A percentile compares a stretch with the other conserved stretches of the same genome.
These are phyloP conservation scores for Guyanaporus albipodus DNA, from an alignment of 768 basidiomycete species.

Conservation along the genomic window DNA sequence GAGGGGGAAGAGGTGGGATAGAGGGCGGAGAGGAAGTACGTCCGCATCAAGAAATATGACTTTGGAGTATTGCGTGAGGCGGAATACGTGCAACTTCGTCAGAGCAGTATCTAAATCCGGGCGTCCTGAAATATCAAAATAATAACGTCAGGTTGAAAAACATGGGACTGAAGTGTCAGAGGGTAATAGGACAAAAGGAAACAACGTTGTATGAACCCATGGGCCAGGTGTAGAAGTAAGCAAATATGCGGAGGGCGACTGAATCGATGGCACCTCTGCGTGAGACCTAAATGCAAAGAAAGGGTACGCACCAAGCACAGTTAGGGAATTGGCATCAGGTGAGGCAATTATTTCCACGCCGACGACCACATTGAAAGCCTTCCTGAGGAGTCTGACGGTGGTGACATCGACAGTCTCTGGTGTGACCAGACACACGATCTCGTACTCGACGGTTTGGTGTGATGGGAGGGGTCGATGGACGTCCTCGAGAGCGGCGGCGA, in stretches of 20 bases:
- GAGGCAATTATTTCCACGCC: conserved; percentile 88
- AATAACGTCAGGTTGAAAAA: conserved; percentile 10
- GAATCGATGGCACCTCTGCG: conserved; percentile 1
- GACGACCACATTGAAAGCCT: conserved; percentile 78
- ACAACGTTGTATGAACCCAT: conserved; percentile 17
- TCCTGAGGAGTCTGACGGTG: conserved; percentile 73
- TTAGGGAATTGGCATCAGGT: conserved; percentile 59
- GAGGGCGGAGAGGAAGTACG: conserved; percentile 79
- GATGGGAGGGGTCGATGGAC: conserved; percentile 47
- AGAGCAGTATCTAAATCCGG: conserved; percentile 90
- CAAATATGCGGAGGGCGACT: conserved; percentile 11
- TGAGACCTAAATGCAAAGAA: conserved; percentile 3
- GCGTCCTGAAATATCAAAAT: conserved; percentile 58
- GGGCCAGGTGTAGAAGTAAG: conserved; percentile 4
- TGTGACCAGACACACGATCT: conserved; percentile 87
- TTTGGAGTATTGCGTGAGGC: conserved; percentile 81
- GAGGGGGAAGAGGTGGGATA: conserved; percentile 88
- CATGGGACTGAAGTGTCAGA: not conserved
- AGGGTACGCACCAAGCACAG: conserved; percentile 67
- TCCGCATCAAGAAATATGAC: conserved; percentile 92
- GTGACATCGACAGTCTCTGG: conserved; percentile 88
- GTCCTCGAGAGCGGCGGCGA: conserved; percentile 81
- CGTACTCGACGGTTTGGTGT: conserved; percentile 49
- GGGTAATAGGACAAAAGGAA: conserved; percentile 14
- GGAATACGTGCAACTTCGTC: conserved; percentile 95